phyloP scores from a whole-genome alignment of 106 monocot species.

The Cymbidium sinense region DNA sequence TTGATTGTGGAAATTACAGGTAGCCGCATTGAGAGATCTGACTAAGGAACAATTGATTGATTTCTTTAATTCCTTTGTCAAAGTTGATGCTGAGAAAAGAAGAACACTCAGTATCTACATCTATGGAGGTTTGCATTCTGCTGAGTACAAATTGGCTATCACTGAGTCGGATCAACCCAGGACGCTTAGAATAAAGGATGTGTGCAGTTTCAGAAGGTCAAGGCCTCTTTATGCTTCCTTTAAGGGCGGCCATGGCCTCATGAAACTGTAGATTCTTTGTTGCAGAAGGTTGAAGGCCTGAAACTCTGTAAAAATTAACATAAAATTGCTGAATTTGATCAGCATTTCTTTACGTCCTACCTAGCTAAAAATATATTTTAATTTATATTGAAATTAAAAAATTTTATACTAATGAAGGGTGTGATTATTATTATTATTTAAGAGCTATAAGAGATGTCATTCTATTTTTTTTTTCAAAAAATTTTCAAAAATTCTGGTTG shows the following conservation, averaged over 20 bases:
- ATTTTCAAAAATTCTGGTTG: too few species aligned
- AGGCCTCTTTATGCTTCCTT: conserved; percentile 82
- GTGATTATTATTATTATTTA: too few species aligned
- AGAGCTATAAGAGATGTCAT: too few species aligned
- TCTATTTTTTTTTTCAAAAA: too few species aligned
- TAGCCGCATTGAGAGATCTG: conserved; percentile 65
- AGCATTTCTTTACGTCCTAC: too few species aligned
- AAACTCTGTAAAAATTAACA: not conserved
- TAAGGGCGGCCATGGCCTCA: conserved; percentile 62
- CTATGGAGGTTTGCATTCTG: conserved; percentile 61
- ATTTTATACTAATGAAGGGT: too few species aligned
- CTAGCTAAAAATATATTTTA: too few species aligned
- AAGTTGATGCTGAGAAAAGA: conserved; percentile 46
- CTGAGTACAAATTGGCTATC: conserved; percentile 35
- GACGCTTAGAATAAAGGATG: conserved; percentile 37
- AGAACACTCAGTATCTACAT: conserved; percentile 63
- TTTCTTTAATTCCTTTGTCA: conserved; percentile 59
- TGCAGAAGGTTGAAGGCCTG: not conserved
- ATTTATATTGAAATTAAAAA: too few species aligned
- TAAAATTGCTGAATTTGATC: too few species aligned
- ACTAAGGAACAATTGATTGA: conserved; percentile 61
- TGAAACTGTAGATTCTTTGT: conserved; percentile 36
- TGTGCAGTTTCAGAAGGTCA: conserved; percentile 76
- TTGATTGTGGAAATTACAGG: conserved; percentile 30
- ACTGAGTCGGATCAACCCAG: conserved; percentile 18